Base-by-base conservation (phyloP, 2,329 filamentous ascomycete species). In the Lecanicillium sp. region DNA sequence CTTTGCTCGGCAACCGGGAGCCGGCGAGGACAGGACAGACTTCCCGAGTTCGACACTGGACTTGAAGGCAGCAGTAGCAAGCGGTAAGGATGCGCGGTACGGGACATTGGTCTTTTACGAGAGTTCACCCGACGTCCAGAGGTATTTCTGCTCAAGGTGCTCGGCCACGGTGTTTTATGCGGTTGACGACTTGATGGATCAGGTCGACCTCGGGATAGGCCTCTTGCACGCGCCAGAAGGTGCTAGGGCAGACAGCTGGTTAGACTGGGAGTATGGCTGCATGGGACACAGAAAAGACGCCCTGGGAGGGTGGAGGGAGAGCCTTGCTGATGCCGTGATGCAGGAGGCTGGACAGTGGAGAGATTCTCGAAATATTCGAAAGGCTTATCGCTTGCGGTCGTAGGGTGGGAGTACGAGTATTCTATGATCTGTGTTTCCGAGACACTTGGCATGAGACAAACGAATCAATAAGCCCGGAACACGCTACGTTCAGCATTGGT, bases 101-200 rank as follows among this genome's bases (percentile, higher is more conserved):
- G 69, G 68, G 0, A 72, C 65, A 0, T 53, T 74, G 4, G 47
- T 55, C 1, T 59, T 61, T 19, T 69, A 68, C 44, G 46, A 49
- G 8, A 71, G 67, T 34, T 70, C 66, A 0, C 50, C 60, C 0
- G 60, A 58, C 12, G 64, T 70, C 1, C 59, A 68, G 40, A 53
- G 70, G 2, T 73, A 70, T 42, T 72, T 68, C 43, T 75, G 70
- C 50, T 59, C 59, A 0, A 54, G 45, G 2, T 74, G 71, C 51
- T 69, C 67, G 0, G 68, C 70, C 0, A 53, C 46, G 10, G 55
- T 72, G 0, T 72, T 74, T 39, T 74, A 68, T 41, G 58, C 62
- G 0, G 49, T 49, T 0, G 61, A 68, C 13, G 49, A 57, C 4
- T 52, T 64, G 2, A 55, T 61, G 0, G 54, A 62, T 1, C 43